Evolutionary conservation across 805 yeast genomes (phyloP).

Genomic region (Metschnikowia noctiluminum): DNA sequence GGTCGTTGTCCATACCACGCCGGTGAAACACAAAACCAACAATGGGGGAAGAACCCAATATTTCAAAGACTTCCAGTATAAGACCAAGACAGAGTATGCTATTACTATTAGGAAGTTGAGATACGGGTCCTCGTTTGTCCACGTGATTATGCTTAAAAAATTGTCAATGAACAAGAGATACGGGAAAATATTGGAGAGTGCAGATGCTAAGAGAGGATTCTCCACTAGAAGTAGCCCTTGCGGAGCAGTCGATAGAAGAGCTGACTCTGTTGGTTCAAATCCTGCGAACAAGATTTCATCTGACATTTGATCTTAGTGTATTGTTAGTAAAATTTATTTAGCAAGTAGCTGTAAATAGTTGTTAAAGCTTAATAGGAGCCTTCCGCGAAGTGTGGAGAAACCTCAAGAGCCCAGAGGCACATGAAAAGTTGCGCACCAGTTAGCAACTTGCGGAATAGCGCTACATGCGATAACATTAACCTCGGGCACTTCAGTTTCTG

Average conservation of each 20-base stretch:
- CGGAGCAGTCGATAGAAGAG: constrained; percentile 27
- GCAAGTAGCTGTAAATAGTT: no score
- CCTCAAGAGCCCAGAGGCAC: constrained; percentile 1
- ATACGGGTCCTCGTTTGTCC: constrained; percentile 54
- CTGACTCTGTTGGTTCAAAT: constrained; percentile 39
- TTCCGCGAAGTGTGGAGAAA: constrained; percentile 14
- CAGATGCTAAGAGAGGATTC: constrained; percentile 44
- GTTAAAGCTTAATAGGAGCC: neutral
- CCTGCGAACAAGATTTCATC: constrained; percentile 20
- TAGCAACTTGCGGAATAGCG: neutral
- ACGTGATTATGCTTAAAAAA: constrained; percentile 44
- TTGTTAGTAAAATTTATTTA: no score
- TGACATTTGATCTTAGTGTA: constrained; percentile 7
- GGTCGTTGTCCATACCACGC: constrained; percentile 44
- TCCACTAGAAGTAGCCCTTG: constrained; percentile 35
- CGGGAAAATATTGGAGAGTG: constrained; percentile 48
- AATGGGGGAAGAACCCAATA: constrained; percentile 39
- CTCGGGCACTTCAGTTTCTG: no score
- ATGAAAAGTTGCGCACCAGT: constrained; percentile 8
- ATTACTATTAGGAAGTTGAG: constrained; percentile 43
- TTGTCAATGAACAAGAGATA: constrained; percentile 43
- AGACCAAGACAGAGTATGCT: constrained; percentile 34
- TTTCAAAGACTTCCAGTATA: constrained; percentile 40
- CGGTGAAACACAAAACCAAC: constrained; percentile 34
- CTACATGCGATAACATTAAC: no score